Base-by-base conservation (phyloP, 2,329 filamentous ascomycete genomes). In the Malbranchea cinnamomea region DNA sequence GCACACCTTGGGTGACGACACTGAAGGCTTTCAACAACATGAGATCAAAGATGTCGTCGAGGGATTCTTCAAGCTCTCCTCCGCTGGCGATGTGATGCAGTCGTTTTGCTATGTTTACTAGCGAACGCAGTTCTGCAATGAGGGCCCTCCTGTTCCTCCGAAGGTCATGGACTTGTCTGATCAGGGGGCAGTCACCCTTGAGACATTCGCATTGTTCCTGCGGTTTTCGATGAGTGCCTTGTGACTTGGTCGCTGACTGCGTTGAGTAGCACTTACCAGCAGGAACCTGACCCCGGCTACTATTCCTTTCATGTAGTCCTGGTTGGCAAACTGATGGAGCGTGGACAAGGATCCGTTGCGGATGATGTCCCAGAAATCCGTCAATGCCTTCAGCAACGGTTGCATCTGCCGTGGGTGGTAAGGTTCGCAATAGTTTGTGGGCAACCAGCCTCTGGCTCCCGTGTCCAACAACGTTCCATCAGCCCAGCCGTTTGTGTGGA, bases 401-500 rank as follows among this genome's bases (percentile, higher is more conserved):
- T 75, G 72, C 66, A 95, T 85, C 39, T 84, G 75, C 13, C 83
- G 72, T 26, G 87, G 83, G 41, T 94, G 82, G 52, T 94, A 98
- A 6, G 82, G 70, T 50, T 94, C 85, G 61, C 89, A 98, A 53
- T 95, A 98, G 55, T 98, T 98, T 6, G 89, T 98, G 2, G 89
- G 89, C 36, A 98, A 63, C 89, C 89, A 98, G 38, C 89, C 89
- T 42, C 89, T 71, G 29, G 79, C 78, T 15, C 87, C 87, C 2
- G 84, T 82, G 14, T 78, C 69, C 37, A 98, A 60, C 23, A 94
- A 63, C 1, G 89, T 98, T 30, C 89, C 89, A 53, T 98, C 89
- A 18, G 89, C 89, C 89, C 89, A 98, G 43, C 89, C 89, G 59
- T 95, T 98, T 37, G 83, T 89, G 55, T 98, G 89, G 41, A 95